These are phyloP conservation scores for Colletotrichum sp. DNA, from an alignment of 2,329 filamentous ascomycete species.

Conservation along the genomic window DNA sequence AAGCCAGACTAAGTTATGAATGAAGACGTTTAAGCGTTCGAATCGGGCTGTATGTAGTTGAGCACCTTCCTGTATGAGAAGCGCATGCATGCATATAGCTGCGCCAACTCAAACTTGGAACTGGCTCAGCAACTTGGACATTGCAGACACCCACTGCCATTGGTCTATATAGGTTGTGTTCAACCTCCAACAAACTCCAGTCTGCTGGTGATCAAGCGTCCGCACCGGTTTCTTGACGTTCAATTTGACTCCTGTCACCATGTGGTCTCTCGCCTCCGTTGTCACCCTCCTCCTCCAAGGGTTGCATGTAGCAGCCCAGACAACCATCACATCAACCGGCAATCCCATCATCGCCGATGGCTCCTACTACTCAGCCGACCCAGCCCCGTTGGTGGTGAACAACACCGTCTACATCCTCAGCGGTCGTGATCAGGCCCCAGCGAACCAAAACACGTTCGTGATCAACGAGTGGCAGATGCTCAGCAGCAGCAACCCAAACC, in stretches of 20 bases:
- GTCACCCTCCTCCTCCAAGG: neutral
- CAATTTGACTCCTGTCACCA: neutral
- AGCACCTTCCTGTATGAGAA: neutral
- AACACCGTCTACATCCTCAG: slow-evolving; percentile 40
- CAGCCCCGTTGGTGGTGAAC: slow-evolving; percentile 39
- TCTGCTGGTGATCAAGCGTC: neutral
- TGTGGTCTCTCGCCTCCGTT: neutral
- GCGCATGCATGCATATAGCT: neutral
- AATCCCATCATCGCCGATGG: slow-evolving; percentile 41
- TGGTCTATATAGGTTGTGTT: neutral
- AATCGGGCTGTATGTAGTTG: neutral
- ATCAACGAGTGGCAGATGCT: slow-evolving; percentile 43
- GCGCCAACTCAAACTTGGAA: neutral
- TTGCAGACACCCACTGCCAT: neutral
- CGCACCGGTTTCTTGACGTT: neutral
- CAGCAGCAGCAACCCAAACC: slow-evolving; percentile 28
- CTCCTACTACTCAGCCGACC: slow-evolving; percentile 41
- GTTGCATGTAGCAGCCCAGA: slow-evolving; percentile 8
- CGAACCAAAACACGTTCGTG: slow-evolving; percentile 33
- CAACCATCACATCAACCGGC: slow-evolving; percentile 30
- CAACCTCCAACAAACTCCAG: neutral
- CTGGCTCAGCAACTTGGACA: neutral
- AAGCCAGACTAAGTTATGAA: neutral
- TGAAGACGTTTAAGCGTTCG: neutral
- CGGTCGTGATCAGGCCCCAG: slow-evolving; percentile 35